Percentiles rank a stretch among this genome's conserved stretches.
Conservation (phyloP, 345 rosid genomes). For the Hypericum androsaemum region DNA sequence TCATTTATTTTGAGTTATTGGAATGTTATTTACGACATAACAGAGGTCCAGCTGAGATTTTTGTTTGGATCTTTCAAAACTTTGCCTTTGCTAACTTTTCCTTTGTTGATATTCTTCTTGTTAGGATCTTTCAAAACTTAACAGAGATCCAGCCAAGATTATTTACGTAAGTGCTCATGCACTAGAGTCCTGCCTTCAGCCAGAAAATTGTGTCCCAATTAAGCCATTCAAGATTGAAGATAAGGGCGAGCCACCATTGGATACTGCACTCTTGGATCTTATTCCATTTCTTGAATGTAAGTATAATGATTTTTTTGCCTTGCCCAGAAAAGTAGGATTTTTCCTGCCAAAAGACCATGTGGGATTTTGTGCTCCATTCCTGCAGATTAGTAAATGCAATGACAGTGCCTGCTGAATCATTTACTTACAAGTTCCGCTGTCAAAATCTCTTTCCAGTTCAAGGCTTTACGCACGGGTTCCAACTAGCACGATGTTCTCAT, state of each 20-base stretch:
- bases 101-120: slow-evolving; percentile 13
- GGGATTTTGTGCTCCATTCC: too few species aligned
- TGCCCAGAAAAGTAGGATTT: too few species aligned
- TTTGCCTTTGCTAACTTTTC: neutral
- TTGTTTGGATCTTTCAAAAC: neutral
- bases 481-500: too few species aligned
- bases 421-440: too few species aligned
- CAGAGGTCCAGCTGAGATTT: neutral
- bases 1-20: neutral
- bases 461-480: too few species aligned
- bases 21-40: neutral
- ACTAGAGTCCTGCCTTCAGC: slow-evolving; percentile 75
- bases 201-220: slow-evolving; percentile 72
- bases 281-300: slow-evolving; percentile 97
- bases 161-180: slow-evolving; percentile 79
- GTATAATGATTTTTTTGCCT: slow-evolving; percentile 8
- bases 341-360: too few species aligned
- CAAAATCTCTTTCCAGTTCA: too few species aligned
- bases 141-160: slow-evolving; percentile 73
- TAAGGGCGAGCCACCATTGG: slow-evolving; percentile 29
- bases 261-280: slow-evolving; percentile 84
- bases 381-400: too few species aligned
- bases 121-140: slow-evolving; percentile 97
- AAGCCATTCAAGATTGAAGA: slow-evolving; percentile 67
- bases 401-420: too few species aligned